A percentile compares a stretch with the other conserved stretches of the same genome.
phyloP scores from a whole-genome alignment of 805 yeast genomes.

The Lipomyces yamadae region DNA sequence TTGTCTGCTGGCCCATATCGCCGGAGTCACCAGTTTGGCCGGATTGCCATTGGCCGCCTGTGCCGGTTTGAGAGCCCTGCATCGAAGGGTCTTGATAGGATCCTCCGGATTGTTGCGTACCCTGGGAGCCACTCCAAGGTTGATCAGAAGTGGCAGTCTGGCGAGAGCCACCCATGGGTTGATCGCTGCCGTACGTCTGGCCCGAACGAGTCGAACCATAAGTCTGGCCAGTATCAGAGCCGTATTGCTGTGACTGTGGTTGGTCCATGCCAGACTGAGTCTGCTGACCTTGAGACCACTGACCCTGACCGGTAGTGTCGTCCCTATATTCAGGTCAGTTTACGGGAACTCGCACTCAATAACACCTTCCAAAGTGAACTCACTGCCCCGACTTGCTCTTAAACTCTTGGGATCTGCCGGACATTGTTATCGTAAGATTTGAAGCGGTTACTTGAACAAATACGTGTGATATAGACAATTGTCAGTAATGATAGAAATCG shows the following conservation, averaged over 20 bases:
- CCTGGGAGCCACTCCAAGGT: background rate
- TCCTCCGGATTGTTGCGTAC: background rate
- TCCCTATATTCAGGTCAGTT: background rate
- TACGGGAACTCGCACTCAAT: background rate
- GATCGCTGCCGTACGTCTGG: constrained; percentile 11
- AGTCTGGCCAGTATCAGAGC: constrained; percentile 5
- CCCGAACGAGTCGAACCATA: constrained; percentile 28
- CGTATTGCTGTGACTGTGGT: constrained; percentile 1
- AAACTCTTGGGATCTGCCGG: constrained; percentile 20
- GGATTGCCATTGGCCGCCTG: no score
- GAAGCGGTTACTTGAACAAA: background rate
- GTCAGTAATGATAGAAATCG: background rate
- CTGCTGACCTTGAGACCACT: background rate
- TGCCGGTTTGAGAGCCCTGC: background rate
- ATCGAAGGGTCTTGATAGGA: no score
- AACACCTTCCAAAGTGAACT: background rate
- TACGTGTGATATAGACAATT: background rate
- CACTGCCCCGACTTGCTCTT: constrained; percentile 23
- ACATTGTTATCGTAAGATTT: constrained; percentile 14
- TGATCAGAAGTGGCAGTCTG: constrained; percentile 3
- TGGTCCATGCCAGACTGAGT: background rate
- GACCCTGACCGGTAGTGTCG: background rate
- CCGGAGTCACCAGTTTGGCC: background rate
- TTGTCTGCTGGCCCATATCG: background rate
- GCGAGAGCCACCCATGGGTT: background rate